Evolutionary conservation across 2,329 filamentous ascomycete species (phyloP).

Genomic region (Fusarium dlaminii): DNA sequence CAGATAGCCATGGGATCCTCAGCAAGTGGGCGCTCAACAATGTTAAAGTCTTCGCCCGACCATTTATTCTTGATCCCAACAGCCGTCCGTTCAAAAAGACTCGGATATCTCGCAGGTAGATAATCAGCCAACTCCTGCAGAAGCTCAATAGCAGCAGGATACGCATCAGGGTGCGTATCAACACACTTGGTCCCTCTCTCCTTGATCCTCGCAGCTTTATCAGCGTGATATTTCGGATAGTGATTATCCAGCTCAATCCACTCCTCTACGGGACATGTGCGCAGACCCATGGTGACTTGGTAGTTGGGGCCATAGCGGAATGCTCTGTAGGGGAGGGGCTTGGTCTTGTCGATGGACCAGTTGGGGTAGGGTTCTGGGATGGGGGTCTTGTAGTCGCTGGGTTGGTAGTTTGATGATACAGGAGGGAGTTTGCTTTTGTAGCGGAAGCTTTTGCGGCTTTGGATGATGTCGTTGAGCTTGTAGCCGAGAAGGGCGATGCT

Average conservation of each 20-base stretch:
- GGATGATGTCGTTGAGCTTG: slow-evolving; percentile 13
- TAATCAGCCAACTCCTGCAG: slow-evolving; percentile 78
- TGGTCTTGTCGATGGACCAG: slow-evolving; percentile 75
- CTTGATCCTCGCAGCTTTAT: slow-evolving; percentile 74
- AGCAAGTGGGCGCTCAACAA: slow-evolving; percentile 67
- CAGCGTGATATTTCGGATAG: slow-evolving; percentile 75
- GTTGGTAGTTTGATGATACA: slow-evolving; percentile 17
- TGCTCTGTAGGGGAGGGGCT: slow-evolving; percentile 79
- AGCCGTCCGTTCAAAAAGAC: slow-evolving; percentile 70
- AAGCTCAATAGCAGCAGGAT: slow-evolving; percentile 77
- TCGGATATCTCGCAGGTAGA: slow-evolving; percentile 79
- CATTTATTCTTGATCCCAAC: slow-evolving; percentile 75
- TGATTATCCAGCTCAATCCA: slow-evolving; percentile 90
- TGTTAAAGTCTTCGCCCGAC: slow-evolving; percentile 78
- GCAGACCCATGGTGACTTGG: slow-evolving; percentile 79
- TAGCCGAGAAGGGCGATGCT: slow-evolving; percentile 16
- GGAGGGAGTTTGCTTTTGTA: slow-evolving; percentile 13
- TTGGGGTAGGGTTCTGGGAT: slow-evolving; percentile 68
- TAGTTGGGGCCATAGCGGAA: slow-evolving; percentile 83
- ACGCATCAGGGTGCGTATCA: slow-evolving; percentile 74
- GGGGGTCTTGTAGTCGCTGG: slow-evolving; percentile 64
- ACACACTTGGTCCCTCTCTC: slow-evolving; percentile 75
- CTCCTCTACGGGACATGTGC: slow-evolving; percentile 74
- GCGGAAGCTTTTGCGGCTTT: slow-evolving; percentile 11
- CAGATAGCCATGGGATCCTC: slow-evolving; percentile 84